Evolutionary conservation across 352 stramenopile species (phyloP), one percentile per base, ranked within the genome.

Genomic region (Pythium volutum): DNA sequence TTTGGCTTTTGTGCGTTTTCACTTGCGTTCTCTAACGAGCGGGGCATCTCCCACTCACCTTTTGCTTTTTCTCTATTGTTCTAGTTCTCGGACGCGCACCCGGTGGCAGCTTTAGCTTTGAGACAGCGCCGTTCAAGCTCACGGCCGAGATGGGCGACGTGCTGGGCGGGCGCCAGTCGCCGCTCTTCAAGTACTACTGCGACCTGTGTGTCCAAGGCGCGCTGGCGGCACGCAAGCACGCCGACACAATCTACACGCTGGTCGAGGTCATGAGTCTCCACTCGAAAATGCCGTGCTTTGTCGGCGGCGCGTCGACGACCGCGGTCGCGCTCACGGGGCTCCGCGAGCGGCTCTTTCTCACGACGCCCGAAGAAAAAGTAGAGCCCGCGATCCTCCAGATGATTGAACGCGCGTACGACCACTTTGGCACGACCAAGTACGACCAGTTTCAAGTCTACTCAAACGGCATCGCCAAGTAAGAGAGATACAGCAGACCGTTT

Each of bases 51-150:
- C 10, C 42, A 27, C 42, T 48, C 15, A 8, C 14, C 11, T 45
- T n/a, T 45, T 2, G n/a, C n/a, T 7, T 45, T n/a, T 27, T 25
- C 1, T 41, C 16, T 31, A 9, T 26, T 51, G 18, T 25, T 61
- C 20, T 49, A 93, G 84, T 93, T 58, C 67, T 93, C 33, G 84
- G 84, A 1, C 75, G 81, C 22, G 84, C 84, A n/a, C 84, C 84
- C 3, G 84, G 84, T 26, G 96, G 95, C 55, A 98, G 96, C 64
- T 93, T 96, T 52, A 96, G 91, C 56, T 98, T 98, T 59, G 96
- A 99, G 77, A 96, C 88, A 14, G 96, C 96, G 22, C 96, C 96
- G 10, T 99, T 99, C 75, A 99, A 99, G 70, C 79, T 98, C 41
- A 98, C 96, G 26, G 69, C 86, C 20, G 95, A 98, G 55, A 98